A percentile compares a stretch with the other conserved stretches of the same genome.
Evolutionary conservation across 1,284 basidiomycete genomes (phyloP).

Genomic region (Thecaphora thlaspeos): DNA sequence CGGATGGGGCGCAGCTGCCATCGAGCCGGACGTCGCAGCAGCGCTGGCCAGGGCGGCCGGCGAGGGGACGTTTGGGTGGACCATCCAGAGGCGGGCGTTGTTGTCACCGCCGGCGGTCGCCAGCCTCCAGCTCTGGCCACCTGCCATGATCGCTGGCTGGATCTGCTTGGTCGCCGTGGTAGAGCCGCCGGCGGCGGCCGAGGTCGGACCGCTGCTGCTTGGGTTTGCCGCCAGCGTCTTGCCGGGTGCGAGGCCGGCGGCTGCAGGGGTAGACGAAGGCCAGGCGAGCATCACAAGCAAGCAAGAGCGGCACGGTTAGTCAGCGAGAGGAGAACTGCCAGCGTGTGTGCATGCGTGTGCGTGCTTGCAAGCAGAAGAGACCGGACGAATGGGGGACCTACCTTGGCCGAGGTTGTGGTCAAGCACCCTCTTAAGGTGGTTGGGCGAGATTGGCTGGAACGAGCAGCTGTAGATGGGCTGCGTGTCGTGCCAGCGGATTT

Average conservation of each 20-base stretch:
- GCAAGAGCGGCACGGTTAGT: too few species aligned
- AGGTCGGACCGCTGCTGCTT: not conserved
- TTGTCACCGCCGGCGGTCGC: constrained; percentile 97
- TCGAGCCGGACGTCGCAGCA: constrained; percentile 67
- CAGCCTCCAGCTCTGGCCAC: constrained; percentile 71
- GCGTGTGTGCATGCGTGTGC: too few species aligned
- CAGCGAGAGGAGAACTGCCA: not conserved
- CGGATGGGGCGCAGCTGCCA: constrained; percentile 55
- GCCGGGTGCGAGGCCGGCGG: constrained; percentile 48
- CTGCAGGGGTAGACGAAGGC: constrained; percentile 9
- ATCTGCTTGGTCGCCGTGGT: constrained; percentile 16
- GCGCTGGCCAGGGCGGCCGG: constrained; percentile 61
- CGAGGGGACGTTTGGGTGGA: constrained; percentile 56
- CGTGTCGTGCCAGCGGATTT: constrained; percentile 57
- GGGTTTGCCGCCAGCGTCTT: constrained; percentile 30
- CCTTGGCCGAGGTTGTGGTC: constrained; percentile 54
- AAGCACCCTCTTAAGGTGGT: constrained; percentile 46
- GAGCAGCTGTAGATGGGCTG: constrained; percentile 56
- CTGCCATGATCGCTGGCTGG: constrained; percentile 49
- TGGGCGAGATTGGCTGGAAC: constrained; percentile 49
- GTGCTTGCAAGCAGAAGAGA: too few species aligned
- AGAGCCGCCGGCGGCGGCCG: constrained; percentile 6
- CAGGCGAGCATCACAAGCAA: too few species aligned
- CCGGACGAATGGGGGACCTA: constrained; percentile 1
- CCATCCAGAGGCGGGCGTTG: constrained; percentile 69